phyloP scores from a whole-genome alignment of 23 red algal species.

The Cyanidium caldarium region DNA sequence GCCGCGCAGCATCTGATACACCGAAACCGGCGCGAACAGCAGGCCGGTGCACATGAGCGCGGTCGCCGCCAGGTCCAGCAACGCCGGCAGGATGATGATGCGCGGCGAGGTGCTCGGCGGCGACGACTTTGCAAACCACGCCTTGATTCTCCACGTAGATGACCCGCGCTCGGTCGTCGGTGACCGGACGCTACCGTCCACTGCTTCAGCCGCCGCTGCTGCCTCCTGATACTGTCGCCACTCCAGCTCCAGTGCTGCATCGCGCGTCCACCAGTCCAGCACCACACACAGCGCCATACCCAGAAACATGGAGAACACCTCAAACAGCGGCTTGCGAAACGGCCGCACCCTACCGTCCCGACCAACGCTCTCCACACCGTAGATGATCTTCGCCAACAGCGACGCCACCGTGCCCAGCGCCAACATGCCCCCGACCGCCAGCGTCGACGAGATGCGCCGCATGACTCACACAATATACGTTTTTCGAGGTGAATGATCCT shows the following conservation, averaged over 20 bases:
- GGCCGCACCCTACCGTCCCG: conserved; percentile 20
- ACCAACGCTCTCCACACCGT: conserved; percentile 32
- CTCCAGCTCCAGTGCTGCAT: conserved; percentile 52
- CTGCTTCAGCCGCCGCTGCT: neutral
- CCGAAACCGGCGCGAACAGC: conserved; percentile 70
- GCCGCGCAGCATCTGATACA: conserved; percentile 85
- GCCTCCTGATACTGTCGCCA: neutral
- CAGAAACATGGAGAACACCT: conserved; percentile 70
- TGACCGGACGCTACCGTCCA: neutral
- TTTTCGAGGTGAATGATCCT: too few species aligned
- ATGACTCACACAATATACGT: too few species aligned
- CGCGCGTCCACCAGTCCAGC: conserved; percentile 25
- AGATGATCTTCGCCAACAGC: conserved; percentile 72
- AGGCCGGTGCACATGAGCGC: conserved; percentile 60
- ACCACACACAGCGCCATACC: conserved; percentile 75
- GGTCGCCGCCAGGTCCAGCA: conserved; percentile 73
- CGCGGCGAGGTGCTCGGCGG: neutral
- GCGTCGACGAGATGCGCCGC: too few species aligned
- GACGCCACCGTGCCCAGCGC: conserved; percentile 52
- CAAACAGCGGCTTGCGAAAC: conserved; percentile 84
- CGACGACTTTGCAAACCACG: neutral
- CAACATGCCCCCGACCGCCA: conserved; percentile 43
- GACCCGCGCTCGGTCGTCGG: neutral
- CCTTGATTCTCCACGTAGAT: conserved; percentile 23
- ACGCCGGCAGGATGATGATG: conserved; percentile 46